Conservation (phyloP, 257 asterid species). For the Fraxinus excelsior region DNA sequence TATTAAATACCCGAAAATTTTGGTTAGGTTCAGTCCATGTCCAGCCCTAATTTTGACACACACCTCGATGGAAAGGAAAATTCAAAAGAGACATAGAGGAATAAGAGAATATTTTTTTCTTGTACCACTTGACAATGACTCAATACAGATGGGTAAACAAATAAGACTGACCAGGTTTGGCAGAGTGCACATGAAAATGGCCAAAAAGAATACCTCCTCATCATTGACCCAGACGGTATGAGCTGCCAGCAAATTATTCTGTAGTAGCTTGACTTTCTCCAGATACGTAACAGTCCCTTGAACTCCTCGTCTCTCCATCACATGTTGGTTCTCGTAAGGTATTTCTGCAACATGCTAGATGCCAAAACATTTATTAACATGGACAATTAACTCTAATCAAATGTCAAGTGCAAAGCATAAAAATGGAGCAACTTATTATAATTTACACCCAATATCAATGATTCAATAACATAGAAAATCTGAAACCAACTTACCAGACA, state of each 20-base stretch:
- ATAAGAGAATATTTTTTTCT: not conserved
- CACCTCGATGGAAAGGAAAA: not conserved
- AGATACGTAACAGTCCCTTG: slow-evolving; percentile 78
- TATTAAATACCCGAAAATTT: no score
- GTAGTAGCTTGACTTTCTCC: slow-evolving; percentile 59
- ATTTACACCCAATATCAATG: not conserved
- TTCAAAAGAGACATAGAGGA: not conserved
- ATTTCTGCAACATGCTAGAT: slow-evolving; percentile 84
- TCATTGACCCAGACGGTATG: slow-evolving; percentile 82
- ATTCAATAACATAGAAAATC: not conserved
- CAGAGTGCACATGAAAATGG: not conserved
- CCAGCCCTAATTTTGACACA: no score
- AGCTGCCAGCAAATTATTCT: slow-evolving; percentile 67
- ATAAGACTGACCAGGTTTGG: not conserved
- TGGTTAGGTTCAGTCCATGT: no score
- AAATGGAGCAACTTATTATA: not conserved
- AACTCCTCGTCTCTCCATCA: slow-evolving; percentile 55
- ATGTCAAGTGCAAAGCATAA: no score
- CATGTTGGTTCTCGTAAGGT: slow-evolving; percentile 68
- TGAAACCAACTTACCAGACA: not conserved
- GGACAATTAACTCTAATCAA: not conserved
- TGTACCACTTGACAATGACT: not conserved
- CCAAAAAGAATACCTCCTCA: slow-evolving; percentile 46
- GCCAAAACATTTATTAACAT: not conserved
- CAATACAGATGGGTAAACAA: not conserved